Evolutionary conservation across 768 basidiomycete genomes (phyloP).

Genomic region (Tylopilus plumbeoviolaceoides): DNA sequence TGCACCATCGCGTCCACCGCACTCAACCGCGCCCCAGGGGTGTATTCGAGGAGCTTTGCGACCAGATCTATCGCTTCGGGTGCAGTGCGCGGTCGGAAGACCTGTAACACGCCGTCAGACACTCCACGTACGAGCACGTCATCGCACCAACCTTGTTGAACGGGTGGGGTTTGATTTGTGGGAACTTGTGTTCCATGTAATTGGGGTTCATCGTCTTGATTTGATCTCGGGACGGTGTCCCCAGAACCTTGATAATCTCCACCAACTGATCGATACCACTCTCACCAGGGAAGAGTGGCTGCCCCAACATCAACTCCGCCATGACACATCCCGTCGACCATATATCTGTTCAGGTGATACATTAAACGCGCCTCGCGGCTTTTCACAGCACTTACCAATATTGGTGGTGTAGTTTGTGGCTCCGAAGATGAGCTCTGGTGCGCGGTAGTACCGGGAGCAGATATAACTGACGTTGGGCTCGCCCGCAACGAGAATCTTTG

Average conservation of each 20-base stretch:
- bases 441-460: slow-evolving; percentile 98
- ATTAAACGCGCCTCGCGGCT: slow-evolving; percentile 3
- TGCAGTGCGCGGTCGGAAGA: slow-evolving; percentile 96
- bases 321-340: slow-evolving; percentile 99
- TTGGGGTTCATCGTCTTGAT: slow-evolving; percentile 99
- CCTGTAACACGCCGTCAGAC: slow-evolving; percentile 44
- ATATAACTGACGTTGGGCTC: slow-evolving; percentile 99
- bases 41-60: slow-evolving; percentile 93
- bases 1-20: slow-evolving; percentile 91
- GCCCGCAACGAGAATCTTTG: slow-evolving; percentile 96
- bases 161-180: slow-evolving; percentile 99
- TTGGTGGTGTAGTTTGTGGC: slow-evolving; percentile 99
- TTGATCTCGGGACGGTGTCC: slow-evolving; percentile 96
- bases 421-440: slow-evolving; percentile 98
- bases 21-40: slow-evolving; percentile 88
- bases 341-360: slow-evolving; percentile 58
- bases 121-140: slow-evolving; percentile 3
- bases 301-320: slow-evolving; percentile 99
- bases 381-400: slow-evolving; percentile 68
- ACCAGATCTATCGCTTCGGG: slow-evolving; percentile 96
- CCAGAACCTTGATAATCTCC: slow-evolving; percentile 99
- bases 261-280: slow-evolving; percentile 98
- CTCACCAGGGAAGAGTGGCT: slow-evolving; percentile 98
- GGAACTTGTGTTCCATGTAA: slow-evolving; percentile 99
- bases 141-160: slow-evolving; percentile 76